Percentiles rank a stretch among this genome's conserved stretches.
These are phyloP conservation scores for Chrysoporthe cubensis DNA, from an alignment of 2,329 filamentous ascomycete genomes.

Conservation along the genomic window DNA sequence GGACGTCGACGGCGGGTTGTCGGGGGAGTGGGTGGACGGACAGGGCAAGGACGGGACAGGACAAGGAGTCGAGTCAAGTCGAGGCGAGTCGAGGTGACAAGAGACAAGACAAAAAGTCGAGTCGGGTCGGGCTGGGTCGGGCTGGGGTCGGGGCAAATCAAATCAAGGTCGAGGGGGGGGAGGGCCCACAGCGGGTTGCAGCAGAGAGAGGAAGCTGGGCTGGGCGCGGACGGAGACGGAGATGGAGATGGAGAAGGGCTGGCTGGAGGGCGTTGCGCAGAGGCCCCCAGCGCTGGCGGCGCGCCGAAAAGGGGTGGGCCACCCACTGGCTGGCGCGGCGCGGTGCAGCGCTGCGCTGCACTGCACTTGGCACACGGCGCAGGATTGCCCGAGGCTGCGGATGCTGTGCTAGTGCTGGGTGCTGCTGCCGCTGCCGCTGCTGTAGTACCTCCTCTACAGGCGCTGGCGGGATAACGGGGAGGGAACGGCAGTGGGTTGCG, in stretches of 20 bases:
- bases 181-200: constrained; percentile 5
- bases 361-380: constrained; percentile 6
- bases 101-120: neutral
- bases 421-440: too few species aligned
- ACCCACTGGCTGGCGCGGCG: too few species aligned
- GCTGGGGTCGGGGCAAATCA: neutral
- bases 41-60: neutral
- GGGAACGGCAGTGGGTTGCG: too few species aligned
- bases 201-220: constrained; percentile 3
- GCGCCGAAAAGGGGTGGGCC: constrained; percentile 5
- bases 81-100: neutral
- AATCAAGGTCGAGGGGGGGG: neutral
- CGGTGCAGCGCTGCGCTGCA: neutral
- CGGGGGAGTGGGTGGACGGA: neutral
- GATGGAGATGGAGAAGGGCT: neutral
- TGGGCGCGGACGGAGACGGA: too few species aligned
- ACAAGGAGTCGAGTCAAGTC: neutral
- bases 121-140: neutral
- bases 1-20: neutral
- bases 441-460: too few species aligned
- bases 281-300: neutral
- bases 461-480: too few species aligned
- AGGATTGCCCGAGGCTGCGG: constrained; percentile 4
- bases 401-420: neutral
- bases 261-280: neutral